Conservation (phyloP, 108 stramenopile species). For the Aurantiochytrium sp. region DNA sequence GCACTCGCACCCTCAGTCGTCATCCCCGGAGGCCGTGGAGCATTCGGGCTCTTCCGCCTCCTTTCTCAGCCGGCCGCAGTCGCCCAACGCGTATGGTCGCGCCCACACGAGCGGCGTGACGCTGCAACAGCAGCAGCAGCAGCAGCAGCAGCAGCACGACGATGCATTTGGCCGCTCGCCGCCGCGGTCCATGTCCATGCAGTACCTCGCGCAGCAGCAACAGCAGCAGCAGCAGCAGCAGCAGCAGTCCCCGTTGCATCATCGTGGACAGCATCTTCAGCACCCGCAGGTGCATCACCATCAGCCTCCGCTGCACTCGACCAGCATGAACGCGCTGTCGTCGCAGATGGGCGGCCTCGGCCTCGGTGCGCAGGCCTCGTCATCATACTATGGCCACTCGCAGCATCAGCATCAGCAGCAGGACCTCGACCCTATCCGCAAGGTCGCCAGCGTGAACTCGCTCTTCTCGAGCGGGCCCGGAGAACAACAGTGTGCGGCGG, state of each 20-base stretch:
- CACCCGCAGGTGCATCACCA: background rate
- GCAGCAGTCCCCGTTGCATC: background rate
- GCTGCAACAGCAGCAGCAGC: too few species aligned
- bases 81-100: background rate
- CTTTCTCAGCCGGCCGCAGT: background rate
- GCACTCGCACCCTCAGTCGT: background rate
- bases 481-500: too few species aligned
- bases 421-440: background rate
- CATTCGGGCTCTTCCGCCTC: background rate
- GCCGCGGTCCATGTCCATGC: background rate
- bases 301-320: background rate
- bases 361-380: background rate
- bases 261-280: background rate
- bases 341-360: background rate
- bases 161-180: background rate
- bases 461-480: too few species aligned
- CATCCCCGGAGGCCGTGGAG: background rate
- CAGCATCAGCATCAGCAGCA: background rate
- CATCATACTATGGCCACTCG: background rate
- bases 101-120: background rate
- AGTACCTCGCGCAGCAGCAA: background rate
- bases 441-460: background rate
- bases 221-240: background rate
- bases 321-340: background rate
- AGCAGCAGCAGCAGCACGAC: too few species aligned